These are phyloP conservation scores for Russula emetica DNA, from an alignment of 768 basidiomycete genomes.

Conservation along the genomic window DNA sequence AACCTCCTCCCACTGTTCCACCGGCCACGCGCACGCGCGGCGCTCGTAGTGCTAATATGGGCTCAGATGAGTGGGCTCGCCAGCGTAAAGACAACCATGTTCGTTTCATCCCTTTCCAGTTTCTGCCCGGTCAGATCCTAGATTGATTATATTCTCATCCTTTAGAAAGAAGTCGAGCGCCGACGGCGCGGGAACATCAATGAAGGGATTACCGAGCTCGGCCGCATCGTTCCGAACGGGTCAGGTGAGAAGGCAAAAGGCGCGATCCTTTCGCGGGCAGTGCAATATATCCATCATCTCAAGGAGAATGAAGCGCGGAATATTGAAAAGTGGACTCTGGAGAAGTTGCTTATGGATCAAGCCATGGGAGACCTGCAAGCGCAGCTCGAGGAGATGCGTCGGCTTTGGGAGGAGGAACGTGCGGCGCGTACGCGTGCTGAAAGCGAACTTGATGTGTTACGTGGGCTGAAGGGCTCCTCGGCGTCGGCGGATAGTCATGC, in stretches of 20 bases:
- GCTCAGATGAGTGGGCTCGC: conserved; percentile 73
- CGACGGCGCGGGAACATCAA: conserved; percentile 93
- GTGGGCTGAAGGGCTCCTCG: conserved; percentile 33
- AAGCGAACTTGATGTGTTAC: conserved; percentile 57
- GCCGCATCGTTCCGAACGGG: conserved; percentile 81
- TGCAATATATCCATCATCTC: conserved; percentile 87
- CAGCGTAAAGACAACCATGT: conserved; percentile 83
- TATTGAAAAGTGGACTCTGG: conserved; percentile 91
- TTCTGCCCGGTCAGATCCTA: not conserved
- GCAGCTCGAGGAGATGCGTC: conserved; percentile 75
- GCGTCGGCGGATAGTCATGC: conserved; percentile 15
- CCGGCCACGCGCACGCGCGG: conserved; percentile 39
- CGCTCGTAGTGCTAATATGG: conserved; percentile 57
- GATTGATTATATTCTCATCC: not conserved
- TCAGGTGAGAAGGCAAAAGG: conserved; percentile 88
- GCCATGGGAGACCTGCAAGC: conserved; percentile 84
- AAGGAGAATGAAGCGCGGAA: conserved; percentile 88
- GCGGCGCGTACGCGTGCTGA: conserved; percentile 54
- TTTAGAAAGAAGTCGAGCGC: conserved; percentile 96
- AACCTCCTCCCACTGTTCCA: conserved; percentile 24
- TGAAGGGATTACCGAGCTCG: conserved; percentile 91
- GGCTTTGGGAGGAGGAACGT: conserved; percentile 79
- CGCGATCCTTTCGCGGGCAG: conserved; percentile 80
- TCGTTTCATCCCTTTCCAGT: conserved; percentile 32
- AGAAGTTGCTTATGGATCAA: conserved; percentile 89